Evolutionary conservation across 2,329 filamentous ascomycete genomes (phyloP).

Genomic region (Botrytis fabae): DNA sequence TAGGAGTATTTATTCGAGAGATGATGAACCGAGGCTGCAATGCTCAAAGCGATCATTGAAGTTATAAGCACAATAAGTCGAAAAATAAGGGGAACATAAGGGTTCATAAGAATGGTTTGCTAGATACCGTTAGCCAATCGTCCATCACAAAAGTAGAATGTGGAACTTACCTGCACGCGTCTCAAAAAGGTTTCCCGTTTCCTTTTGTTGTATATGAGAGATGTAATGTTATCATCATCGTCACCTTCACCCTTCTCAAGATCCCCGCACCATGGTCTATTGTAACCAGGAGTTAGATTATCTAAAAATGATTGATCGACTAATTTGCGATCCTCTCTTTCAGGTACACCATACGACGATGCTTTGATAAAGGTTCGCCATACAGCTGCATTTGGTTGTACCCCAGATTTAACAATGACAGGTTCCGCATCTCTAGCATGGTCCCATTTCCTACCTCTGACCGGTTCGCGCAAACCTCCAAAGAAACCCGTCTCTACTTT

Average conservation of each 20-base stretch:
- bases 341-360: slow-evolving; percentile 38
- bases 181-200: slow-evolving; percentile 33
- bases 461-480: slow-evolving; percentile 38
- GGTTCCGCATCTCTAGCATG: slow-evolving; percentile 40
- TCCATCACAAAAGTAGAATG: background rate
- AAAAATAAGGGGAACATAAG: slow-evolving; percentile 81
- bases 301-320: slow-evolving; percentile 37
- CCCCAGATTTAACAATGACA: slow-evolving; percentile 38
- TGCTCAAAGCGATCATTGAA: slow-evolving; percentile 75
- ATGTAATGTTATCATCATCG: slow-evolving; percentile 36
- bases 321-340: slow-evolving; percentile 34
- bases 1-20: slow-evolving; percentile 44
- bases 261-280: slow-evolving; percentile 41
- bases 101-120: slow-evolving; percentile 40
- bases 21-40: slow-evolving; percentile 74
- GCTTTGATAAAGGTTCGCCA: slow-evolving; percentile 40
- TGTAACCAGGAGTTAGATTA: slow-evolving; percentile 40
- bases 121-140: slow-evolving; percentile 26
- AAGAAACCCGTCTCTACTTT: slow-evolving; percentile 39
- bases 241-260: slow-evolving; percentile 32
- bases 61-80: slow-evolving; percentile 81
- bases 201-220: slow-evolving; percentile 38
- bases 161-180: slow-evolving; percentile 35
- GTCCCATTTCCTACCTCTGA: slow-evolving; percentile 42
- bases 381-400: slow-evolving; percentile 30